Base-by-base conservation (phyloP, 495 filamentous ascomycete species). In the Penicillium robsamsonii region DNA sequence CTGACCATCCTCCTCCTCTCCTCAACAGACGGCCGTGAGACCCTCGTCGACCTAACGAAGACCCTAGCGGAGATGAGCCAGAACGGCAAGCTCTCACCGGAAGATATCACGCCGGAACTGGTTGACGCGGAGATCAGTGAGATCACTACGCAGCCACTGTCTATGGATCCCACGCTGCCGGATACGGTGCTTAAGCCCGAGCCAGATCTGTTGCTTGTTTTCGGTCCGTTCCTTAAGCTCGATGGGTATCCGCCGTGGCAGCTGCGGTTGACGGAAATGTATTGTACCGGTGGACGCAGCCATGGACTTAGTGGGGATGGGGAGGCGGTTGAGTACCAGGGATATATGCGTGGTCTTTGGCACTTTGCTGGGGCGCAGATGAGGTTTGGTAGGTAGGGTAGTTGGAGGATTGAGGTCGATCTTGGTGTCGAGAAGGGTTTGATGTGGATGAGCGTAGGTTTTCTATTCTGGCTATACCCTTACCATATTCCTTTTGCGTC, bases 211-310 rank as follows among this genome's bases (percentile, higher is more conserved):
- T 77, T 98, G 31, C 77, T 98, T 31, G 77, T 96, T 1, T 97
- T 98, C 70, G 85, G 87, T 11, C 86, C 91, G 2, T 82, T 81
- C 55, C 81, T 97, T 50, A 84, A 87, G 61, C 74, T 98, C 44
- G 87, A 90, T 50, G 93, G 93, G 8, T 98, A 97, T 71, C 94
- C 94, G 25, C 94, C 94, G 2, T 98, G 94, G 94, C 94, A 96
- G 70, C 79, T 97, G 45, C 80, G 94, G 35, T 73, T 98, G 58
- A 97, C 93, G 2, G 94, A 98, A 79, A 97, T 98, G 56, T 96
- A 89, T 51, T 80, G 78, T 55, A 79, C 78, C 7, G 77, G 79
- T 5, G 74, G 75, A 43, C 79, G 69, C 33, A 74, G 59, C 46
- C 73, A 73, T 47, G 66, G 64, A 15, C 48, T 71, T 29, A 66